Conservation (phyloP, 1,139 yeast genomes). For the Blastobotrys malaysiensis region DNA sequence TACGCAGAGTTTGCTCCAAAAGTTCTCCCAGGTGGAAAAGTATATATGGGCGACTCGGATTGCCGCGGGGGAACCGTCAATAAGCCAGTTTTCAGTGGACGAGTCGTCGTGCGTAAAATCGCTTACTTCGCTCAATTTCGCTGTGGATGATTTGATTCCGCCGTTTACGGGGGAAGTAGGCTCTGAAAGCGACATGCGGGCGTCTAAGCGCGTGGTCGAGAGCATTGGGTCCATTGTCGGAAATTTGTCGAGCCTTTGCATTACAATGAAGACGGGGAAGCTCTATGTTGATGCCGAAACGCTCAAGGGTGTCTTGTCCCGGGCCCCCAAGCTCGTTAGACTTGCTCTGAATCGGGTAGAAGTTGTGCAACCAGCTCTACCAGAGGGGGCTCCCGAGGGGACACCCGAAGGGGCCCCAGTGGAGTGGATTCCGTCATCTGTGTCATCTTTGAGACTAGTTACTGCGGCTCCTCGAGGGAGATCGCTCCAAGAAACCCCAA, state of each 20-base stretch:
- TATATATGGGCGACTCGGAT: conserved; percentile 11
- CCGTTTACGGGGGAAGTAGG: not conserved
- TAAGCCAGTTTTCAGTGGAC: not conserved
- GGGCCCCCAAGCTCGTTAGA: not conserved
- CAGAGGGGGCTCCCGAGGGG: not conserved
- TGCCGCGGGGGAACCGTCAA: not conserved
- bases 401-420: not conserved
- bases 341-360: conserved; percentile 9
- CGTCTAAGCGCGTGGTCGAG: not conserved
- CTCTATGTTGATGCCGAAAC: conserved; percentile 3
- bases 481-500: conserved; percentile 1
- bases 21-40: conserved; percentile 12
- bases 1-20: conserved; percentile 6
- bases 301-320: conserved; percentile 1
- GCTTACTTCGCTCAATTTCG: not conserved
- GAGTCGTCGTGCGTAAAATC: not conserved
- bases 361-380: conserved; percentile 1
- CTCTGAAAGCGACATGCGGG: not conserved
- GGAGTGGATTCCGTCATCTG: conserved; percentile 9
- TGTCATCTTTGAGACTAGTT: not conserved
- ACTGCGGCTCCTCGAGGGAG: not conserved
- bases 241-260: not conserved
- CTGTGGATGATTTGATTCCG: not conserved
- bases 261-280: not conserved
- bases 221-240: not conserved